Base-by-base conservation (phyloP, 1,284 basidiomycete species). In the Butyriboletus pseudospeciosus region DNA sequence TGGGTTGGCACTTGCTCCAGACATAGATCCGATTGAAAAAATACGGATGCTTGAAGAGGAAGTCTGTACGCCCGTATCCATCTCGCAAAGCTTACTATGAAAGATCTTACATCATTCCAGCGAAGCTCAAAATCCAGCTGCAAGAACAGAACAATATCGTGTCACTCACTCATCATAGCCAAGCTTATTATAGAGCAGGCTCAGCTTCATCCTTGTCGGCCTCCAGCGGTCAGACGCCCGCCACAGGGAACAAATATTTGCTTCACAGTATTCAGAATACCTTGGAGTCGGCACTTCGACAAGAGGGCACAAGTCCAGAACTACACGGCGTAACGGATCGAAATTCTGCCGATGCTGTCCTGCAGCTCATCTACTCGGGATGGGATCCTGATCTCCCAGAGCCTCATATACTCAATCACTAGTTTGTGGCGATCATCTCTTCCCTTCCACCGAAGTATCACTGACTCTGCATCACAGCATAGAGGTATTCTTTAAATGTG, bases 341-440 rank as follows among this genome's bases (percentile, higher is more conserved):
- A 53, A 65, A 69, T 47, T 69, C 71, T 32, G 59, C 78, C 5
- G 79, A 85, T 58, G 74, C 79, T 17, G 76, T 84, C 57, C 76
- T 83, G 71, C 81, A 85, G 46, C 70, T 90, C 46, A 74, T 90
- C 23, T 81, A 84, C 63, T 78, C 81, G 23, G 90, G 89, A 7
- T 92, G 90, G 90, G 87, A 90, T 71, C 79, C 87, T 43, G 87
- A 92, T 62, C 75, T 92, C 16, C 89, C 89, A 40, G 83, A 87
- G 61, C 88, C 85, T 41, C 71, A 79, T 26, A 77, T 81, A 16
- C 75, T 92, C 44, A 80, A 82, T 60, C 87, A 89, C 70, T 87
- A 88, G 89, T 91, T 61, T 59, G 84, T 76, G 23, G 48, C 46
- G 43, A 61, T 56, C 30, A 58, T 60, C 34, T 53, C 38, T 30